Conservation (phyloP, 1,284 basidiomycete species). For the Hymenochaete sp. region DNA sequence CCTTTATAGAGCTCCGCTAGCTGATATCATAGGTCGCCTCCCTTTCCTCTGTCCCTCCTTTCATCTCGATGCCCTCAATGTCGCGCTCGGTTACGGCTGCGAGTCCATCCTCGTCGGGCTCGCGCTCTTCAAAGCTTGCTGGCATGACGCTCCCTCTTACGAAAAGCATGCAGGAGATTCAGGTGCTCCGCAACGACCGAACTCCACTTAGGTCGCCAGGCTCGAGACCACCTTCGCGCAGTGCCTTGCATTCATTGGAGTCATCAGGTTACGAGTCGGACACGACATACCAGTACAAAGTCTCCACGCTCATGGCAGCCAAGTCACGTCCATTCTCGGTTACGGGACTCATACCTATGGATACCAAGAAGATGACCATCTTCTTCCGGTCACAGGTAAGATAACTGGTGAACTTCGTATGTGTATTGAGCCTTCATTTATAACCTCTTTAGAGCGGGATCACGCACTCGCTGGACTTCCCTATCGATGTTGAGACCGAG, state of each 20-base stretch:
- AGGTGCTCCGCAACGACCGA: slow-evolving; percentile 31
- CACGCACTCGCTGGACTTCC: slow-evolving; percentile 72
- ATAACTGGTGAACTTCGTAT: slow-evolving; percentile 4
- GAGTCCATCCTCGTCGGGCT: slow-evolving; percentile 15
- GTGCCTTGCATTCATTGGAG: neutral
- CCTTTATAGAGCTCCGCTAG: too few relatives aligned
- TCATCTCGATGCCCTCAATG: slow-evolving; percentile 6
- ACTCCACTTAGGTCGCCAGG: slow-evolving; percentile 2
- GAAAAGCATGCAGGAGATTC: slow-evolving; percentile 31
- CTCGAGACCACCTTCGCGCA: slow-evolving; percentile 6
- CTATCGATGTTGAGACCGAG: slow-evolving; percentile 65
- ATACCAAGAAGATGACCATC: slow-evolving; percentile 54
- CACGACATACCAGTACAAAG: slow-evolving; percentile 43
- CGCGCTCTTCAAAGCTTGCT: slow-evolving; percentile 11
- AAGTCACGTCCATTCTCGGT: slow-evolving; percentile 58
- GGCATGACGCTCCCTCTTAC: slow-evolving; percentile 25
- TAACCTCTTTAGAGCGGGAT: slow-evolving; percentile 51
- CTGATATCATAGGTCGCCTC: too few relatives aligned
- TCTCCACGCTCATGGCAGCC: slow-evolving; percentile 47
- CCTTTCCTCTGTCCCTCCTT: slow-evolving; percentile 3
- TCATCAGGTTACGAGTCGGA: slow-evolving; percentile 39
- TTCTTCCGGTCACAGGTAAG: slow-evolving; percentile 73
- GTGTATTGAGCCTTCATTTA: neutral
- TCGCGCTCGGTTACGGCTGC: slow-evolving; percentile 13
- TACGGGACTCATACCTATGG: slow-evolving; percentile 61